phyloP scores from a whole-genome alignment of 805 yeast species.

The Komagataella phaffii region DNA sequence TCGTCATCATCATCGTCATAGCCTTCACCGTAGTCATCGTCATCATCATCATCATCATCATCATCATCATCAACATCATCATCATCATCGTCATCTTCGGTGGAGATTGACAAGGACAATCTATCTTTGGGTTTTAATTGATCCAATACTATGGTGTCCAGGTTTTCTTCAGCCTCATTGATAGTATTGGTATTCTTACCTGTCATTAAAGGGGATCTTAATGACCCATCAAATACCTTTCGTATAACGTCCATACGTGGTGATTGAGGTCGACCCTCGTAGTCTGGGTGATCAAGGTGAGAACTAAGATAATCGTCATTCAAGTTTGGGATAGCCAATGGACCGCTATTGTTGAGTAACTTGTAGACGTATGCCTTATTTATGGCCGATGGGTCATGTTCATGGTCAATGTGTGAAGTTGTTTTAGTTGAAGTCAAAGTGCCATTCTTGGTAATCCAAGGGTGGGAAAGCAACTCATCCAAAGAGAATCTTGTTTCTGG shows the following conservation, averaged over 20 bases:
- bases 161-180: neutral
- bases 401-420: neutral
- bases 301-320: neutral
- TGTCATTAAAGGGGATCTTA: neutral
- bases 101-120: neutral
- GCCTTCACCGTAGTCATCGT: slow-evolving; percentile 11
- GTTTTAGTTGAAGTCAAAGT: neutral
- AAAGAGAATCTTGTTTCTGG: slow-evolving; percentile 57
- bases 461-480: slow-evolving; percentile 54
- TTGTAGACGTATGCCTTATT: neutral
- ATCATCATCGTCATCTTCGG: slow-evolving; percentile 6
- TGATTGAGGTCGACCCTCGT: neutral
- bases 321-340: neutral
- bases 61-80: slow-evolving; percentile 12
- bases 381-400: neutral
- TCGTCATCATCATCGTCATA: slow-evolving; percentile 10
- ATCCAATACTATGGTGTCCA: neutral
- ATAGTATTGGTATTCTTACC: neutral
- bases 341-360: neutral
- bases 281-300: neutral
- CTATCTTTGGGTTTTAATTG: neutral
- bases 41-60: slow-evolving; percentile 9
- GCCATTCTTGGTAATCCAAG: slow-evolving; percentile 36
- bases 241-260: neutral
- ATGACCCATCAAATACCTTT: neutral